These are phyloP conservation scores for Aegilops tauschii DNA, from an alignment of 176 grass and related monocot genomes.

Conservation along the genomic window DNA sequence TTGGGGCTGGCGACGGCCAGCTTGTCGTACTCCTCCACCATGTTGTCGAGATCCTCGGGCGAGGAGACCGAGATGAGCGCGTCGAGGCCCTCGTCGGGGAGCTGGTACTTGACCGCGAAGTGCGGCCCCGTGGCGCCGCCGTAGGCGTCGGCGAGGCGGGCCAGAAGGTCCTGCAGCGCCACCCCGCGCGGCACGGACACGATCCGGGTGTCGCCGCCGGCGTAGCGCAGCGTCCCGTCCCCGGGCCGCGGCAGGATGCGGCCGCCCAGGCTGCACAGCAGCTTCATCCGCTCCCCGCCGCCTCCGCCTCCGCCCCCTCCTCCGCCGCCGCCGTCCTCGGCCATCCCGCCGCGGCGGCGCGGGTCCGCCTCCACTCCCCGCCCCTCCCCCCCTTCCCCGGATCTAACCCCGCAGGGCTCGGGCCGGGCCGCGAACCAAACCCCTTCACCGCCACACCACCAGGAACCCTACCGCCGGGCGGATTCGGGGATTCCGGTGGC, in stretches of 20 bases:
- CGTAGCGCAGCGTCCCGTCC: slow-evolving; percentile 87
- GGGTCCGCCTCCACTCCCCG: background rate
- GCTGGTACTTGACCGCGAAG: slow-evolving; percentile 79
- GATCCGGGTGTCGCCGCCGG: slow-evolving; percentile 93
- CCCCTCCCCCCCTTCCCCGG: background rate
- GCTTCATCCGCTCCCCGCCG: slow-evolving; percentile 52
- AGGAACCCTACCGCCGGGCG: background rate
- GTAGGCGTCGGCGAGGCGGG: slow-evolving; percentile 63
- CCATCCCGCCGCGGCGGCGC: slow-evolving; percentile 38
- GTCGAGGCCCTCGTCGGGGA: slow-evolving; percentile 92
- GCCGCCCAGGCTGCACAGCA: slow-evolving; percentile 80
- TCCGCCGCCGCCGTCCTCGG: slow-evolving; percentile 34
- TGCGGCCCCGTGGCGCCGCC: slow-evolving; percentile 42
- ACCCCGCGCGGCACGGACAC: slow-evolving; percentile 61
- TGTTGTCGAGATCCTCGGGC: slow-evolving; percentile 95
- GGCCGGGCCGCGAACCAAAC: slow-evolving; percentile 7
- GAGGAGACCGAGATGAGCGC: slow-evolving; percentile 96
- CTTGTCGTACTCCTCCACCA: slow-evolving; percentile 97
- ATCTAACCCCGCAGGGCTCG: slow-evolving; percentile 36
- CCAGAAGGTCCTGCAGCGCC: slow-evolving; percentile 45
- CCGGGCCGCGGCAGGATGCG: slow-evolving; percentile 85
- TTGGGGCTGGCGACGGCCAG: slow-evolving; percentile 57
- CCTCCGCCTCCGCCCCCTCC: slow-evolving; percentile 19
- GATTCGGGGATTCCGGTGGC: background rate
- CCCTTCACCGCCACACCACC: background rate